phyloP scores from a whole-genome alignment of 2,329 filamentous ascomycete species.

The Fusarium brachygibbosum region DNA sequence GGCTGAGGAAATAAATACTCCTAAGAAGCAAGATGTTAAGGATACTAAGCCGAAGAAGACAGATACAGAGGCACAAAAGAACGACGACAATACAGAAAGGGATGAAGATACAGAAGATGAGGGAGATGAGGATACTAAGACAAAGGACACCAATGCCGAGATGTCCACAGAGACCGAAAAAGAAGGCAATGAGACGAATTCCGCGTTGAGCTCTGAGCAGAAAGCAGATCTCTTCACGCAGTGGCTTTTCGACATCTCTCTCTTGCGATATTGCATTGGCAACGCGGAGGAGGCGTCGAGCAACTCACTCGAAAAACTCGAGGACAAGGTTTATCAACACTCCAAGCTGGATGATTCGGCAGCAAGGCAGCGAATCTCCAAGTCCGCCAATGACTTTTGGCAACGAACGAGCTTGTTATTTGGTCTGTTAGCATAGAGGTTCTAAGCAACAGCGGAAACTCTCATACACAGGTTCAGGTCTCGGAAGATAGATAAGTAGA shows the following conservation, averaged over 20 bases:
- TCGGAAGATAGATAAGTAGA: background rate
- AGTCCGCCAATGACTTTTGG: slow-evolving; percentile 82
- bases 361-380: slow-evolving; percentile 67
- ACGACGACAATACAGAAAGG: background rate
- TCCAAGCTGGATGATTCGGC: slow-evolving; percentile 65
- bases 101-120: slow-evolving; percentile 32
- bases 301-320: slow-evolving; percentile 59
- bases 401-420: slow-evolving; percentile 86
- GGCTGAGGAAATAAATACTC: slow-evolving; percentile 33
- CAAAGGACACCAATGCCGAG: slow-evolving; percentile 29
- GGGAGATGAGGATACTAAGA: slow-evolving; percentile 3
- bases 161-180: slow-evolving; percentile 5
- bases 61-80: background rate
- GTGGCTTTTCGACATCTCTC: slow-evolving; percentile 71
- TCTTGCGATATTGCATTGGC: slow-evolving; percentile 64
- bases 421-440: slow-evolving; percentile 71
- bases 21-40: slow-evolving; percentile 15
- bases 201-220: slow-evolving; percentile 43
- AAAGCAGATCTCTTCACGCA: slow-evolving; percentile 67
- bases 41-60: background rate
- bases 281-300: slow-evolving; percentile 41
- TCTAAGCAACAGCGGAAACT: background rate
- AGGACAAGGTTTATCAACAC: slow-evolving; percentile 60
- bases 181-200: slow-evolving; percentile 2
- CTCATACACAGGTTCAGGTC: background rate